Evolutionary conservation across 2,329 filamentous ascomycete genomes (phyloP), one percentile per base, ranked within the genome.

Genomic region (Phyllosticta paracitricarpa): DNA sequence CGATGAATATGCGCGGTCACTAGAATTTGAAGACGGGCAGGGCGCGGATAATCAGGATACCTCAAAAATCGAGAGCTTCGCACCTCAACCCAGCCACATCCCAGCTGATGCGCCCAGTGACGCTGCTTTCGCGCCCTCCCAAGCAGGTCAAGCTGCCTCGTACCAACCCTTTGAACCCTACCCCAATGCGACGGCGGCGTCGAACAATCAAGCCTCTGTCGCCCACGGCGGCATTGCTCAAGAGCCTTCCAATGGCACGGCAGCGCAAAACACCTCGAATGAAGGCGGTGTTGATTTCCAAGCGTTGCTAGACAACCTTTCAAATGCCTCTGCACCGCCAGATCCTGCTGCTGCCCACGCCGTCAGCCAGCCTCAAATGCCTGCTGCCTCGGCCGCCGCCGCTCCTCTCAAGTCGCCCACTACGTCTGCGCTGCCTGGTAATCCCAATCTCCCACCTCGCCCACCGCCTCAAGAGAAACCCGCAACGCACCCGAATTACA

Each of bases 401-500:
- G 17, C 24, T 22, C 33, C 33, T 40, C 33, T 40, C 33, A 69
- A 68, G 61, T 69, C 73, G 63, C 67, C 71, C 33, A 51, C 73
- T 33, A 65, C 72, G 24, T 70, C 74, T 14, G 70, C 73, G 57
- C 66, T 73, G 54, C 72, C 76, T 40, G 72, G 72, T 61, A 72
- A 75, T 54, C 66, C 73, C 61, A 72, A 69, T 63, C 77, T 80
- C 7, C 78, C 78, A 67, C 73, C 78, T 48, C 73, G 77, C 64
- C 78, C 78, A 53, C 78, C 78, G 63, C 75, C 77, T 48, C 78
- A 79, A 69, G 78, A 79, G 63, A 76, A 77, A 68, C 75, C 76
- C 59, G 69, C 75, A 62, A 79, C 78, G 57, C 75, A 79, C 64
- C 72, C 76, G 53, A 78, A 78, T 64, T 79, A 79, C 69, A 72